Conservation (phyloP, 2,329 filamentous ascomycete genomes). For the Colletotrichum sansevieriae region DNA sequence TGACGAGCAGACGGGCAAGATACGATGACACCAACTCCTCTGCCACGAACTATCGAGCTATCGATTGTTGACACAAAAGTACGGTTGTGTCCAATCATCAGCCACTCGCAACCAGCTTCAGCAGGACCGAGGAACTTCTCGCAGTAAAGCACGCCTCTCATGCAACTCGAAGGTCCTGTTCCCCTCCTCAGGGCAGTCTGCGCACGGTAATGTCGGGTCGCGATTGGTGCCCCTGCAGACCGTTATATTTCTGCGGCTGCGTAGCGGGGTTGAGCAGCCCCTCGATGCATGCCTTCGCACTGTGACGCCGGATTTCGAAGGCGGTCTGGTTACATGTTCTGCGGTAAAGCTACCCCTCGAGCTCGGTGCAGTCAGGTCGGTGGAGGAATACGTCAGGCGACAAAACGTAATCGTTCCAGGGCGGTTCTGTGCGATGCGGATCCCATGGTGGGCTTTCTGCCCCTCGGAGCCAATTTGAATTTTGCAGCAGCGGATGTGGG, state of each 20-base stretch:
- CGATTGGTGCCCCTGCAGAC: slow-evolving; percentile 40
- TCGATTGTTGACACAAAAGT: too few relatives aligned
- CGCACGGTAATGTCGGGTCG: slow-evolving; percentile 24
- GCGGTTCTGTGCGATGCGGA: slow-evolving; percentile 34
- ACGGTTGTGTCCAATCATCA: too few relatives aligned
- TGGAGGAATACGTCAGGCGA: slow-evolving; percentile 15
- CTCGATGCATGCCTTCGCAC: slow-evolving; percentile 30
- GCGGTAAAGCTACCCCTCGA: too few relatives aligned
- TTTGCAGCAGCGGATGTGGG: slow-evolving; percentile 24
- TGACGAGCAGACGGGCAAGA: not conserved
- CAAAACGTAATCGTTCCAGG: slow-evolving; percentile 33
- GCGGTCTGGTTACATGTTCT: slow-evolving; percentile 12
- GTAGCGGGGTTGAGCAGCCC: slow-evolving; percentile 32
- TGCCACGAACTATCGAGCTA: not conserved
- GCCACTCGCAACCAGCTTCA: too few relatives aligned
- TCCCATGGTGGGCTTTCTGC: slow-evolving; percentile 22
- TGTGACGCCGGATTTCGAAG: slow-evolving; percentile 23
- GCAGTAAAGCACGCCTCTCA: slow-evolving; percentile 28
- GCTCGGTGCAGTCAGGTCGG: too few relatives aligned
- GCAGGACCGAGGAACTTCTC: not conserved
- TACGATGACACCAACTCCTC: slow-evolving; percentile 10
- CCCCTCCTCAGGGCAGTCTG: slow-evolving; percentile 2
- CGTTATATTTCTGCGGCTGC: slow-evolving; percentile 38
- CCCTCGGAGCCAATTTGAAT: slow-evolving; percentile 15
- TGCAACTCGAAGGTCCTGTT: slow-evolving; percentile 19